Evolutionary conservation across 371 early-diverging fungal species (phyloP).

Genomic region (Lichtheimia corymbifera): DNA sequence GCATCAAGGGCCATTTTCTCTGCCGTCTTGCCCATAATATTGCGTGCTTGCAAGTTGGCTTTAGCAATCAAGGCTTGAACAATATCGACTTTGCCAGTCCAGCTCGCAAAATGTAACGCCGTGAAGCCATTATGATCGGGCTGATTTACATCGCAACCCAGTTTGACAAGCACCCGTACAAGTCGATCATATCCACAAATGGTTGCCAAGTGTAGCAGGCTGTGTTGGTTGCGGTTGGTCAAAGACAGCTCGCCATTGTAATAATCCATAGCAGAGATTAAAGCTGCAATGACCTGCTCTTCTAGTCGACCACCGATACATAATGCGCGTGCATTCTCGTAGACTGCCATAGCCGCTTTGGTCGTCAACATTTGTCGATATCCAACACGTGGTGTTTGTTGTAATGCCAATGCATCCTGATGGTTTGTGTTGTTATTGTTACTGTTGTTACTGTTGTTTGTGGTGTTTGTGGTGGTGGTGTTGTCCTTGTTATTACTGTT

Average conservation of each 20-base stretch:
- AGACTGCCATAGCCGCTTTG: slow-evolving; percentile 31
- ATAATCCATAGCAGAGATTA: slow-evolving; percentile 20
- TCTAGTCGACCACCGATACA: slow-evolving; percentile 30
- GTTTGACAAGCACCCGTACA: slow-evolving; percentile 28
- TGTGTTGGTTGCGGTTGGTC: slow-evolving; percentile 46
- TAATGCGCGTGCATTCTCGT: slow-evolving; percentile 37
- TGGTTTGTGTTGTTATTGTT: slow-evolving; percentile 7
- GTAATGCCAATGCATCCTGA: not conserved
- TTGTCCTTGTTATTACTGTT: slow-evolving; percentile 21
- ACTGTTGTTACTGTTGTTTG: slow-evolving; percentile 2
- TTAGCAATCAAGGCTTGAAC: slow-evolving; percentile 35
- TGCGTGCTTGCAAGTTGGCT: slow-evolving; percentile 24
- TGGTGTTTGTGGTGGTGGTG: not conserved
- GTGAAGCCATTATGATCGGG: slow-evolving; percentile 56
- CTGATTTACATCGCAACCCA: slow-evolving; percentile 40
- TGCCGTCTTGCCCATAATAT: slow-evolving; percentile 40
- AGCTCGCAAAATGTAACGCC: slow-evolving; percentile 60
- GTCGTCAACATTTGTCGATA: slow-evolving; percentile 24
- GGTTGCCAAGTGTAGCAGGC: slow-evolving; percentile 54
- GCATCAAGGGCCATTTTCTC: slow-evolving; percentile 39
- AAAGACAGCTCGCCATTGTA: slow-evolving; percentile 27
- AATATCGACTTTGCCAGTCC: slow-evolving; percentile 53
- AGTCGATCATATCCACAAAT: slow-evolving; percentile 42
- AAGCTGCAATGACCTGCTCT: slow-evolving; percentile 28
- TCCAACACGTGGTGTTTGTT: slow-evolving; percentile 7